Base-by-base conservation (phyloP, 2,329 filamentous ascomycete species). In the Graphiopsis chlorocephala region DNA sequence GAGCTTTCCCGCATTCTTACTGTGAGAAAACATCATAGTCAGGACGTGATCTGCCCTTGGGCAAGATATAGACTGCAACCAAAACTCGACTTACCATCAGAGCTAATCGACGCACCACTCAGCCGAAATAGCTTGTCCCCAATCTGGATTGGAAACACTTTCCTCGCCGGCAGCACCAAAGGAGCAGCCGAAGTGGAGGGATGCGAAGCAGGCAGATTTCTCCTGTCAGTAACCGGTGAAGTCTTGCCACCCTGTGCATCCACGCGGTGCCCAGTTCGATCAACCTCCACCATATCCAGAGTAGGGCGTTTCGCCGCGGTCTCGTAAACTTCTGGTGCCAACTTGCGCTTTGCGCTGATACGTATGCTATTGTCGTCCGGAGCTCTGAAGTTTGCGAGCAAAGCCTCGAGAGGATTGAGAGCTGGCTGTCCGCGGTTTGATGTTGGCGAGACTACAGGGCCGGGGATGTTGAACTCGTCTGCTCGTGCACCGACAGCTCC, bases 81-180 rank as follows among this genome's bases (percentile, higher is more conserved):
- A 66, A 25, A 25, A 15, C 4, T 31, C 5, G 61, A 80, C 85
- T 81, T 78, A 90, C 88, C 88, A 85, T 91, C 88, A 68, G 87
- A 90, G 63, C 86, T 87, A 65, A 91, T 86, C 57, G 87, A 90
- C 14, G 88, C 88, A 33, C 88, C 88, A 11, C 88, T 90, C 55
- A 90, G 77, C 65, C 86, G 82, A 75, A 90, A 91, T n/a, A 90
- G 74, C 71, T 88, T 84, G 3, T 85, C 87, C 3, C 88, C 88
- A 65, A 90, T 88, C 74, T 90, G 88, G 64, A 90, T 89, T 0
- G 88, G 85, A 71, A 90, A 91, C 4, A 90, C 88, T 71, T 88
- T 88, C 73, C 90, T 87, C 69, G 89, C 87, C 3, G 89, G 89
- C 20, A 91, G 80, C 61, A 88, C 82, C 53, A 72, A 69, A 50